Evolutionary conservation across 495 filamentous ascomycete species (phyloP).

Genomic region (Chaetomium cochliodes): DNA sequence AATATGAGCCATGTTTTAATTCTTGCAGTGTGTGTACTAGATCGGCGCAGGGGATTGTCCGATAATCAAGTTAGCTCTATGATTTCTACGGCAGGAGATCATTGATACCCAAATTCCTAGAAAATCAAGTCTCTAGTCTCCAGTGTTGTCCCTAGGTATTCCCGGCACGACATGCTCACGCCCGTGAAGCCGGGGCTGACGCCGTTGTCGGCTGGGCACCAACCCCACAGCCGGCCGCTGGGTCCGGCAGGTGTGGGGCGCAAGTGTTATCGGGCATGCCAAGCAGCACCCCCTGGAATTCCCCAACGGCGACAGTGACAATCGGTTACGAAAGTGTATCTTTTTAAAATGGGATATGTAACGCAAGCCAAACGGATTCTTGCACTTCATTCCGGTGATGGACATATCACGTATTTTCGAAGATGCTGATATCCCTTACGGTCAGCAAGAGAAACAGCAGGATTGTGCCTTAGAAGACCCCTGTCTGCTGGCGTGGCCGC

Average conservation of each 20-base stretch:
- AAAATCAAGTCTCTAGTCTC: not conserved
- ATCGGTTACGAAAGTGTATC: not conserved
- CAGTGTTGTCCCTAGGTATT: too few relatives aligned
- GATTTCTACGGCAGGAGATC: not conserved
- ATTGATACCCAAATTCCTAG: not conserved
- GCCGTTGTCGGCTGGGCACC: slow-evolving; percentile 11
- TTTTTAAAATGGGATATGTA: not conserved
- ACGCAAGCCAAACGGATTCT: not conserved
- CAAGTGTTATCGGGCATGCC: slow-evolving; percentile 3
- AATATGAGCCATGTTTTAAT: not conserved
- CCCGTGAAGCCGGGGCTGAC: not conserved
- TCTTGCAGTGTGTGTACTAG: not conserved
- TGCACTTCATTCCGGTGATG: not conserved
- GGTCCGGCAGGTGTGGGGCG: not conserved
- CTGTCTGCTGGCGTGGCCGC: slow-evolving; percentile 1
- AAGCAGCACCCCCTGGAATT: slow-evolving; percentile 3
- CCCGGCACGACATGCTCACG: not conserved
- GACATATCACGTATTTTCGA: too few relatives aligned
- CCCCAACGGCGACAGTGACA: not conserved
- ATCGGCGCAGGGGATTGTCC: not conserved
- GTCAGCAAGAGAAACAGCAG: too few relatives aligned
- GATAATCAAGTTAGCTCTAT: not conserved
- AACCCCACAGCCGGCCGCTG: not conserved
- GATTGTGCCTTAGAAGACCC: not conserved
- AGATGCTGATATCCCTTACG: too few relatives aligned